Evolutionary conservation across 805 yeast genomes (phyloP), one percentile per base, ranked within the genome.

Genomic region (Wickerhamiella vanderwaltii): DNA sequence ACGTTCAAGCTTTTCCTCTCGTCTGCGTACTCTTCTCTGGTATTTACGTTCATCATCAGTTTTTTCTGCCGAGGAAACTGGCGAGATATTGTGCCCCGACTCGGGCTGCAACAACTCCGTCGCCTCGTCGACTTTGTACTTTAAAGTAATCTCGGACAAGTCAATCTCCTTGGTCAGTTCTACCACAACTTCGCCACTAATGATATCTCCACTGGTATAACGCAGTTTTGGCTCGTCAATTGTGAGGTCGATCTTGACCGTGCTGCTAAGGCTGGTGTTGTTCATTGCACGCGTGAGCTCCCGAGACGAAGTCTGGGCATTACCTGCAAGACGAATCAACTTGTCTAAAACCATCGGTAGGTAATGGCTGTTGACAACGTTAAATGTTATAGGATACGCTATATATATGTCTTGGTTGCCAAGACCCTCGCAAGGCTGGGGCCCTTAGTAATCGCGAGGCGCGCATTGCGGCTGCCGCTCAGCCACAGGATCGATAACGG

Each of bases 161-260:
- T 34, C 35, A 11, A 44, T 23, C 25, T 39, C 44, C 25, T 44
- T 39, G 12, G 13, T 18, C 13, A 46, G 41, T 6, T 13, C 34
- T n/a, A 47, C 31, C 7, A 43, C 30, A 11, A 45, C 46, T 29
- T 29, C 45, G 2, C 52, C 52, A 4, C 25, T 23, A 6, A 49
- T n/a, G n/a, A 16, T 29, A 17, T 43, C 47, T n/a, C 51, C 49
- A n/a, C 46, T 35, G 1, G 38, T 30, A 29, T 44, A 41, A 11
- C 35, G 33, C 23, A 35, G 29, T 29, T 43, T 37, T 19, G 43
- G 34, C 6, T 43, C 40, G 17, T 43, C 37, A 12, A 44, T 15
- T 16, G 16, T 31, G 22, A 44, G 24, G 6, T 22, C 31, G 3
- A 43, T 28, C 17, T 33, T 19, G 12, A 30, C 37, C 4, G 37